phyloP scores from a whole-genome alignment of 257 asterid species.

The Euphrasia confusa region DNA sequence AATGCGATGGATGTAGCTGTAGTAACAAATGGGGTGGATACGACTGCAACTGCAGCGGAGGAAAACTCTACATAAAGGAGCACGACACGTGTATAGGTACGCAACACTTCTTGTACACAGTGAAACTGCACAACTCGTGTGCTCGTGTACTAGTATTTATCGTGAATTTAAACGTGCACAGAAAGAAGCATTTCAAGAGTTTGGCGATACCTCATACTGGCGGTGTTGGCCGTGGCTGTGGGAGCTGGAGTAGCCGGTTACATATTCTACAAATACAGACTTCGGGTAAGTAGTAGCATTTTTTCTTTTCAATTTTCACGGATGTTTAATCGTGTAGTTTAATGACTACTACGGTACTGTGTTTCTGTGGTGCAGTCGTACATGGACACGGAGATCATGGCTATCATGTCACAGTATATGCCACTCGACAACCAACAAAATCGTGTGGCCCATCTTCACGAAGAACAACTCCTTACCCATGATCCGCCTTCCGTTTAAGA shows the following conservation, averaged over 20 bases:
- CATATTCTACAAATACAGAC: constrained; percentile 86
- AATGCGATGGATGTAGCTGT: constrained; percentile 82
- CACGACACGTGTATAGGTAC: constrained; percentile 84
- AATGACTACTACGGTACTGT: background rate
- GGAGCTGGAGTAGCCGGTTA: constrained; percentile 62
- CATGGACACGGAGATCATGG: constrained; percentile 98
- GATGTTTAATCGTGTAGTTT: background rate
- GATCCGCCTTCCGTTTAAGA: constrained; percentile 45
- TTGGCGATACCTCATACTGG: constrained; percentile 45
- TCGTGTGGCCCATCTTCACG: constrained; percentile 55
- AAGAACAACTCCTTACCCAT: constrained; percentile 42
- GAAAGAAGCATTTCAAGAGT: constrained; percentile 59
- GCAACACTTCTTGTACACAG: background rate
- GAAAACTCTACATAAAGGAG: constrained; percentile 67
- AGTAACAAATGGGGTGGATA: constrained; percentile 84
- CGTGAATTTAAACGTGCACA: constrained; percentile 30
- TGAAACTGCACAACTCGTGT: too few species aligned
- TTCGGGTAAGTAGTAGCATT: constrained; percentile 46
- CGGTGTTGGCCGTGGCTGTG: constrained; percentile 50
- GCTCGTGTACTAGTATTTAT: background rate
- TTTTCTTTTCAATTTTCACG: background rate
- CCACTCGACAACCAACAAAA: constrained; percentile 79
- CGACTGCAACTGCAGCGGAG: constrained; percentile 61
- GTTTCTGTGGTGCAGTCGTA: constrained; percentile 52
- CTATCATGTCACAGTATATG: constrained; percentile 97